Percentiles rank a stretch among this genome's conserved stretches.
Conservation (phyloP, 2,329 filamentous ascomycete species). For the Coniochaeta hoffmannii region DNA sequence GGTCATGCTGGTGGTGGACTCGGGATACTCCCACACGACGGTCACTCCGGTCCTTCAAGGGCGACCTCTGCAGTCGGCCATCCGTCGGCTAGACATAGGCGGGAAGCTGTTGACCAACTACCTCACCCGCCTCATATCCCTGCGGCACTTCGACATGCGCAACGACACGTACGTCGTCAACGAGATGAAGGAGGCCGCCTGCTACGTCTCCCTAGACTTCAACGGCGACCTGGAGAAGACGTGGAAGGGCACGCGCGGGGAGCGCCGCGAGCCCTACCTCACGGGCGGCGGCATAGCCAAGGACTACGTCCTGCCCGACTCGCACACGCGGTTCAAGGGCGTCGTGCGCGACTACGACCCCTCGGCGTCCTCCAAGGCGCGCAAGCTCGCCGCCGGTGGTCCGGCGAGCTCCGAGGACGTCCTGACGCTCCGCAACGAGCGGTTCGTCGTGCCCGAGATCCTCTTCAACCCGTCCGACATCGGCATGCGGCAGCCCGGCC, state of each 20-base stretch:
- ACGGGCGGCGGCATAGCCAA: conserved; percentile 60
- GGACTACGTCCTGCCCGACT: conserved; percentile 89
- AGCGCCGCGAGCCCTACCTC: conserved; percentile 41
- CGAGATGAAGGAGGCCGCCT: conserved; percentile 87
- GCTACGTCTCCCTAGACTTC: conserved; percentile 77
- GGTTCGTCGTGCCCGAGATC: conserved; percentile 83
- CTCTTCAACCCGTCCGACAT: conserved; percentile 83
- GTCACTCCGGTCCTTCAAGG: conserved; percentile 81
- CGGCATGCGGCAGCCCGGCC: conserved; percentile 73
- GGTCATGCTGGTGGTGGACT: conserved; percentile 81
- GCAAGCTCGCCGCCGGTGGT: conserved; percentile 33
- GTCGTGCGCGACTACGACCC: conserved; percentile 73
- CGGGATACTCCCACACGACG: conserved; percentile 88
- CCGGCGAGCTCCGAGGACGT: conserved; percentile 61
- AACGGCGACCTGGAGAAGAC: conserved; percentile 67
- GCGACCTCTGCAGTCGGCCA: conserved; percentile 69
- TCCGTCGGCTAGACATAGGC: conserved; percentile 81
- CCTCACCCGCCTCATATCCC: conserved; percentile 79
- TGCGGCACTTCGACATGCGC: conserved; percentile 91
- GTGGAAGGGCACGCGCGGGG: conserved; percentile 69
- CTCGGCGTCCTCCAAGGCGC: conserved; percentile 44
- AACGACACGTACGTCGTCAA: conserved; percentile 92
- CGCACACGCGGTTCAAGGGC: conserved; percentile 53
- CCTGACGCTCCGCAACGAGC: conserved; percentile 82
- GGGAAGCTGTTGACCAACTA: conserved; percentile 93